Evolutionary conservation across 148 eudicot species (phyloP).

Genomic region (Vaccinium macrocarpon): DNA sequence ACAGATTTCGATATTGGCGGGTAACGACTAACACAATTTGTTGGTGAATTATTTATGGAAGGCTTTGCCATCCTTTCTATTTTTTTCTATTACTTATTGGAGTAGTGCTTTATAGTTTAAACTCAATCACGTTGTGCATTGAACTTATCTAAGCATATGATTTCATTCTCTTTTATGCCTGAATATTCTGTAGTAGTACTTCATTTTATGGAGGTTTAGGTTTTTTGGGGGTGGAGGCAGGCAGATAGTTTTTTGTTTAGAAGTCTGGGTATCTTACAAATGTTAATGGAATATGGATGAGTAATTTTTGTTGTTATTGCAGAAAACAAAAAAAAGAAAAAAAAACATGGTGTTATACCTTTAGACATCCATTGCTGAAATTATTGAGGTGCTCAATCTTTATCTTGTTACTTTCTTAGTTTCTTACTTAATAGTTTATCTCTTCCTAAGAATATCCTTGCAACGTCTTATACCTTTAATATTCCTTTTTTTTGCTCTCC

Average conservation of each 20-base stretch:
- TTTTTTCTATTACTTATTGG: neutral
- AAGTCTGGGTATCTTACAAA: no score
- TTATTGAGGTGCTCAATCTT: neutral
- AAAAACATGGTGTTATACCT: neutral
- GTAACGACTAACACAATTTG: neutral
- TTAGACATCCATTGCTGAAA: neutral
- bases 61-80: neutral
- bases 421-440: neutral
- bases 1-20: neutral
- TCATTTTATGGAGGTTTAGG: no score
- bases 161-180: neutral
- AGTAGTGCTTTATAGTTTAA: neutral
- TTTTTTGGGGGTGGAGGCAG: no score
- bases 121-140: neutral
- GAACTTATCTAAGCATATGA: neutral
- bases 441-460: neutral
- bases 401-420: neutral
- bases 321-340: neutral
- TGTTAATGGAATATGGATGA: neutral
- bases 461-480: neutral
- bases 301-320: neutral
- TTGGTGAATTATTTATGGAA: neutral
- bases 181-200: neutral
- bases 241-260: no score
- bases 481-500: neutral